Base-by-base conservation (phyloP, 257 asterid species). In the Solanum lignicaule region DNA sequence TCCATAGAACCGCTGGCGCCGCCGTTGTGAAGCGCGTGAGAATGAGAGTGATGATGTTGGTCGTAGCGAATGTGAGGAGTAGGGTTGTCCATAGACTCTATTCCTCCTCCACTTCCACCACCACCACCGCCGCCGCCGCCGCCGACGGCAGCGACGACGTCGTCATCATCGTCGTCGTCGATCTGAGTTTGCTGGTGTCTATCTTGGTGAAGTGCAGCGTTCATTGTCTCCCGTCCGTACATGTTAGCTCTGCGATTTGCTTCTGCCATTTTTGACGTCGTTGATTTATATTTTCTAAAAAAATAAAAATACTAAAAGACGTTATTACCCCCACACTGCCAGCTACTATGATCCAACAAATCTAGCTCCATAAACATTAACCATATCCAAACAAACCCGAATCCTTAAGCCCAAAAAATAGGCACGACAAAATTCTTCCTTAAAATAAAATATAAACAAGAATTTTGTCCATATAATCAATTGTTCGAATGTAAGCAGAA, bases 41-140 rank as follows among this genome's bases (percentile, higher is more conserved):
- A 91, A 90, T 93, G 95, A 83, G 95, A 86, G 87, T 91, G 90
- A 52, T 91, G 84, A 32, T 91, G 98, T 87, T 93, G 95, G 60
- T 91, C 91, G 96, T 93, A 94, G 94, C 92, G 98, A 32, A 95
- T 89, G 90, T 84, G 66, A 55, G 88, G 87, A 4, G 91, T 87
- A 7, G 91, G 92, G 74, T 89, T 89, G 88, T 94, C 92, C 7
- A 91, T 35, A 84, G 94, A 88, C 16, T 92, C 94, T 48, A 84
- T 89, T 33, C 89, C 98, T 10, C 88, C 91, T 0, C 60, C 88
- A 0, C 86, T 88, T 0, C 60, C 89, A 0, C 86, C 90, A 1
- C 62, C 88, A 0, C 74, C 88, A 0, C 76, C 74, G 1, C 31
- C 75, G 27, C 76, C 74, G 1, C 31, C 75, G 27, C 52, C 87